These are phyloP conservation scores for Tanacetum coccineum DNA, from an alignment of 129 eudicot species.

Conservation along the genomic window DNA sequence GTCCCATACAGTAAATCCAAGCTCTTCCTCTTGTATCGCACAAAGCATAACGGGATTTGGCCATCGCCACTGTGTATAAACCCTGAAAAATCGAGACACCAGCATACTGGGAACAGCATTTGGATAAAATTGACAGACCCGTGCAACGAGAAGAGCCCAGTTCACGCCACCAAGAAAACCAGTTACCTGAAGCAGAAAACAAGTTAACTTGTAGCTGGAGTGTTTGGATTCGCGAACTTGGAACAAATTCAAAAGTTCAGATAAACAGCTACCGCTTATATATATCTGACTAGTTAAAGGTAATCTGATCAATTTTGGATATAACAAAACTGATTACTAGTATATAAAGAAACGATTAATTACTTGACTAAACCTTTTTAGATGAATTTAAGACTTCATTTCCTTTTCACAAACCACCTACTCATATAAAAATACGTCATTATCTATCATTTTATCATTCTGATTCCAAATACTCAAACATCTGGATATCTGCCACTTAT, in stretches of 20 bases:
- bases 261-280: not conserved
- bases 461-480: too few relatives aligned
- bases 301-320: not conserved
- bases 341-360: not conserved
- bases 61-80: constrained; percentile 93
- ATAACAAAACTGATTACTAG: too few relatives aligned
- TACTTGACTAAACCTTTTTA: not conserved
- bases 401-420: not conserved
- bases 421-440: too few relatives aligned
- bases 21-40: constrained; percentile 76
- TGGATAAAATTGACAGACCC: constrained; percentile 91
- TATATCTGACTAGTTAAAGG: not conserved
- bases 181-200: constrained; percentile 54
- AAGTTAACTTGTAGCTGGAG: not conserved
- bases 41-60: constrained; percentile 99
- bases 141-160: constrained; percentile 97
- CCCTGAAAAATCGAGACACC: constrained; percentile 91
- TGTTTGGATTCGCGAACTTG: not conserved
- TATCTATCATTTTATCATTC: too few relatives aligned
- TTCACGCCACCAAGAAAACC: constrained; percentile 99
- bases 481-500: too few relatives aligned
- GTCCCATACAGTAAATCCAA: constrained; percentile 91
- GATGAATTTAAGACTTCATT: not conserved
- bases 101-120: constrained; percentile 93
- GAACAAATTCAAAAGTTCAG: not conserved